These are phyloP conservation scores for Carex parvula DNA, from an alignment of 176 grass and related monocot species.

Conservation along the genomic window DNA sequence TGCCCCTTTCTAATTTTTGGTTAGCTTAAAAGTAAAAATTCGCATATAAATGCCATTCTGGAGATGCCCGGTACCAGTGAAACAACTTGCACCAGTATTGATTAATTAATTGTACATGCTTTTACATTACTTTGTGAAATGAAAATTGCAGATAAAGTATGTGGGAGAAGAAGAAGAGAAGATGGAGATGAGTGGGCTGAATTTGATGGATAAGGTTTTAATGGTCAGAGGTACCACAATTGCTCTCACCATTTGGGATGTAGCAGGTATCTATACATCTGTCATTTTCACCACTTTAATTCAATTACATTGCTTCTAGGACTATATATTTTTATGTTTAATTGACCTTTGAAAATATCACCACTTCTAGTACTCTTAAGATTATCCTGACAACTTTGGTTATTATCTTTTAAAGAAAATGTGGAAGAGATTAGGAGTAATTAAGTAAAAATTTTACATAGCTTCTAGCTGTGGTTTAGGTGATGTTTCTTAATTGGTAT, in stretches of 20 bases:
- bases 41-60: background rate
- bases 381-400: background rate
- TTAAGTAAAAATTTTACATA: background rate
- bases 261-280: slow-evolving; percentile 49
- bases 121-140: slow-evolving; percentile 8
- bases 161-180: slow-evolving; percentile 68
- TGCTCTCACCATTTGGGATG: slow-evolving; percentile 89
- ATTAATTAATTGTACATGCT: background rate
- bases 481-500: background rate
- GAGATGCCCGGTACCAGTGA: background rate
- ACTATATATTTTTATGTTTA: background rate
- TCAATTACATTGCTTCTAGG: background rate
- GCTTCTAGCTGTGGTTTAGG: background rate
- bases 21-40: background rate
- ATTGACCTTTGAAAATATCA: background rate
- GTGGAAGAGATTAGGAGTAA: background rate
- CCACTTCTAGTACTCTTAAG: background rate
- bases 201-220: slow-evolving; percentile 94
- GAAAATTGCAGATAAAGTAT: slow-evolving; percentile 68
- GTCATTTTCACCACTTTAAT: background rate
- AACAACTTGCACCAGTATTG: background rate
- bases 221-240: slow-evolving; percentile 61
- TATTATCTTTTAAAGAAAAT: background rate
- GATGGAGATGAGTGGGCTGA: slow-evolving; percentile 79
- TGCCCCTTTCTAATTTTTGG: background rate